These are phyloP conservation scores for Aspergillus sp. DNA, from an alignment of 2,329 filamentous ascomycete genomes.

Conservation along the genomic window DNA sequence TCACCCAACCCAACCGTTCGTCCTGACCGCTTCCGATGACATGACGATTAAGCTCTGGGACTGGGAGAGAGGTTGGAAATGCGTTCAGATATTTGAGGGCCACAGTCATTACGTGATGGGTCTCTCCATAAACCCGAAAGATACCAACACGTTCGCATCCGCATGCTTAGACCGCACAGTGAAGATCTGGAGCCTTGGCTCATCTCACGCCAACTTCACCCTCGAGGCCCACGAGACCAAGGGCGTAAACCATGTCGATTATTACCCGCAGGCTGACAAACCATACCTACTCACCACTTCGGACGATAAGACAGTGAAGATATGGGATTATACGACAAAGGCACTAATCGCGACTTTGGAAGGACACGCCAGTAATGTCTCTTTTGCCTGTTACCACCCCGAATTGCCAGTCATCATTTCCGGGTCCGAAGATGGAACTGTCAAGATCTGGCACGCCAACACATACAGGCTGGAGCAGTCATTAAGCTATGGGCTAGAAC, in stretches of 20 bases:
- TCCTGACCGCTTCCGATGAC: constrained; percentile 92
- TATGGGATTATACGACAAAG: constrained; percentile 99
- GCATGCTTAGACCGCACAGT: constrained; percentile 94
- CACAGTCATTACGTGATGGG: constrained; percentile 98
- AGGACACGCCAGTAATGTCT: constrained; percentile 95
- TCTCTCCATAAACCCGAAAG: constrained; percentile 93
- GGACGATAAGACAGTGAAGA: constrained; percentile 91
- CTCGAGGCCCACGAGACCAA: constrained; percentile 95
- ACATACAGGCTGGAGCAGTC: constrained; percentile 95
- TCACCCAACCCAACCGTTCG: constrained; percentile 90
- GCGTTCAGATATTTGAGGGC: constrained; percentile 91
- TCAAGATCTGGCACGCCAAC: constrained; percentile 98
- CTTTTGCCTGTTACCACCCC: constrained; percentile 95
- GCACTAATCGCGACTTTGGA: constrained; percentile 93
- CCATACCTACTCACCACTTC: constrained; percentile 91
- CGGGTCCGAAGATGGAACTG: constrained; percentile 91
- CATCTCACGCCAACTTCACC: constrained; percentile 89
- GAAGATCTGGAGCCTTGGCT: constrained; percentile 95
- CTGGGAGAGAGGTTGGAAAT: constrained; percentile 98
- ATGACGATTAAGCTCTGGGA: constrained; percentile 99
- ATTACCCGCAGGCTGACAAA: constrained; percentile 60
- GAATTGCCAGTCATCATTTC: constrained; percentile 96
- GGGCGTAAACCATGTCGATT: constrained; percentile 97
- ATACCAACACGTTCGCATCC: constrained; percentile 85
- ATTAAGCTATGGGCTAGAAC: constrained; percentile 87